Evolutionary conservation across 139 green algal genomes (phyloP), one percentile per base, ranked within the genome.

Genomic region (Chlamydomonas applanata): DNA sequence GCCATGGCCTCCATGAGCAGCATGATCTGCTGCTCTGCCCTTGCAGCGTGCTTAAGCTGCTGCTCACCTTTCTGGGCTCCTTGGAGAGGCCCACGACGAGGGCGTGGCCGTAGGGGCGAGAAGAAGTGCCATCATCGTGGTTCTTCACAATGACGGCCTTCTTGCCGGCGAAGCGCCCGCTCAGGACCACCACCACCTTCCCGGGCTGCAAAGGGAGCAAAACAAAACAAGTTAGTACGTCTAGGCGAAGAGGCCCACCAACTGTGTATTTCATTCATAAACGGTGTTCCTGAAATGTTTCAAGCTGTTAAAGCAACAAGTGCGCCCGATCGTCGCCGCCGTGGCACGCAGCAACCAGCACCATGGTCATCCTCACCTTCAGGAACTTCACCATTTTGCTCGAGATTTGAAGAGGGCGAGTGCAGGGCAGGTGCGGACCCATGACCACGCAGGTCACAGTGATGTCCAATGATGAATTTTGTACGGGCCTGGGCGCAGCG

Each of bases 111-210:
- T 99, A 99, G 44, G 87, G 81, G 32, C 95, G 82, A 34, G 80
- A 73, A 62, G 85, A 81, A 33, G 85, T 93, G 53, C 96, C 96
- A 62, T 99, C 95, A 83, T 99, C 96, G 69, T 93, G 93, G 85
- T 97, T 97, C 88, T 97, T 97, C 17, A 99, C 93, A 74, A 99
- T 99, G 63, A 99, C 96, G 9, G 96, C 96, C 91, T 97, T 97
- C 82, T 92, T 91, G 77, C 93, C 93, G 77, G 93, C 92, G 72
- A 94, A 97, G 30, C 87, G 86, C 71, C 93, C 93, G 36, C 84
- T 82, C 46, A 96, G 82, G 67, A 97, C 76, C 52, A 97, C 90
- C 53, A 97, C 92, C 61, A 97, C 93, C 90, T 97, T 97, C 71
- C 84, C 86, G 22, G 83, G 67, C 91, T 97, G 84, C 73, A 36